These are phyloP conservation scores for Microglena sp. DNA, from an alignment of 139 green algal species.

Conservation along the genomic window DNA sequence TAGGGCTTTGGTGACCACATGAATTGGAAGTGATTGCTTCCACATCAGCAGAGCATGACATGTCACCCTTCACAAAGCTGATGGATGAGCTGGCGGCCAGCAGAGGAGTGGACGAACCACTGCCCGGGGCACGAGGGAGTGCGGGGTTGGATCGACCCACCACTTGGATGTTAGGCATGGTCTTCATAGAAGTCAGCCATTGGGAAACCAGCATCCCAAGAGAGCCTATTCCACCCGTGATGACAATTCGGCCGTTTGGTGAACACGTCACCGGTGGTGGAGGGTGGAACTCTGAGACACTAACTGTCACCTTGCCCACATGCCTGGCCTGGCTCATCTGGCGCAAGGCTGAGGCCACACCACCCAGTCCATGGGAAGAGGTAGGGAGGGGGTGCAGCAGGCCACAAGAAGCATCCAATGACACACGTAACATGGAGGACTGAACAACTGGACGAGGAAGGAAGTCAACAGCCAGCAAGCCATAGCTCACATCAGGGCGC, in stretches of 20 bases:
- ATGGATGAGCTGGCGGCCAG: no score
- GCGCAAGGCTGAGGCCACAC: conserved; percentile 30
- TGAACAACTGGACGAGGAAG: conserved; percentile 53
- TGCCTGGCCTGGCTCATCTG: conserved; percentile 52
- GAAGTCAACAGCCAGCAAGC: conserved; percentile 78
- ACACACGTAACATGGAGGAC: conserved; percentile 26
- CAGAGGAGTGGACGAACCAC: no score
- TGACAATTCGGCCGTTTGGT: conserved; percentile 29
- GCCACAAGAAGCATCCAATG: conserved; percentile 23
- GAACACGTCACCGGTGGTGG: no score
- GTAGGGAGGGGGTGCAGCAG: conserved; percentile 28
- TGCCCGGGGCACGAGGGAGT: no score
- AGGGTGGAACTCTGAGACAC: background rate
- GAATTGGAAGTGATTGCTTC: no score
- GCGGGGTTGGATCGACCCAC: no score
- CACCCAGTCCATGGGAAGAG: conserved; percentile 20
- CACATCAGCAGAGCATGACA: conserved; percentile 39
- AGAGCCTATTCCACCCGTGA: conserved; percentile 59
- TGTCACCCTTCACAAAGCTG: conserved; percentile 10
- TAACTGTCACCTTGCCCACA: conserved; percentile 70
- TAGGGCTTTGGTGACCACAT: no score
- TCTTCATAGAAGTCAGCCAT: no score
- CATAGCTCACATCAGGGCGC: conserved; percentile 63
- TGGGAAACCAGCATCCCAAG: conserved; percentile 48
- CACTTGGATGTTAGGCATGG: no score